Evolutionary conservation across 495 filamentous ascomycete species (phyloP).

Genomic region (Cairneyella variabilis): DNA sequence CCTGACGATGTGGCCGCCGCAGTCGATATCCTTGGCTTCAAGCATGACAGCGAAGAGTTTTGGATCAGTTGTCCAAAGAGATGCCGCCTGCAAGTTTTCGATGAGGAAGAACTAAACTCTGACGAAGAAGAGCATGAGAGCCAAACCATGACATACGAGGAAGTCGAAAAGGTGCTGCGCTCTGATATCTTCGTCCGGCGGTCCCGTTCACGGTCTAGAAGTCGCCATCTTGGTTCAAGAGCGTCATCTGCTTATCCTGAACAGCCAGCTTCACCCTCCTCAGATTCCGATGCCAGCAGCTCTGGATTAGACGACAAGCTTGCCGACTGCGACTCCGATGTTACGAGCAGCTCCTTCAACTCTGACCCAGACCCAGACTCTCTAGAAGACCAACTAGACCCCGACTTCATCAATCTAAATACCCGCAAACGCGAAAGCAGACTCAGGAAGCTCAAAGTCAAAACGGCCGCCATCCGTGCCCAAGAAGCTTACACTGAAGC

Average conservation of each 20-base stretch:
- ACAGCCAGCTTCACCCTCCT: not conserved
- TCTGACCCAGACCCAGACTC: not conserved
- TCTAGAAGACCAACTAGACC: not conserved
- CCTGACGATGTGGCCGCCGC: slow-evolving; percentile 64
- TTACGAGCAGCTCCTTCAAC: not conserved
- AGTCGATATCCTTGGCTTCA: slow-evolving; percentile 49
- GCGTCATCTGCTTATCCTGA: not conserved
- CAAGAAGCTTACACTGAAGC: slow-evolving; percentile 51
- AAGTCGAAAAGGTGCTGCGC: slow-evolving; percentile 9
- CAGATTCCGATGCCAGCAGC: not conserved
- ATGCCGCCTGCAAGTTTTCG: slow-evolving; percentile 52
- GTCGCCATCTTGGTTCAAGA: not conserved
- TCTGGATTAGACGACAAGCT: not conserved
- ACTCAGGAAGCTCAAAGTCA: slow-evolving; percentile 21
- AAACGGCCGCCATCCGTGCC: slow-evolving; percentile 30
- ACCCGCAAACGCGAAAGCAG: not conserved
- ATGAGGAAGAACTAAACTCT: slow-evolving; percentile 25
- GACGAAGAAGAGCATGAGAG: slow-evolving; percentile 1
- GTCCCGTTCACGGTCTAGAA: slow-evolving; percentile 1
- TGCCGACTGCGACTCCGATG: not conserved
- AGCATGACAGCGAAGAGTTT: slow-evolving; percentile 40
- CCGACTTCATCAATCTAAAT: not conserved
- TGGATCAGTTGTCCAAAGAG: slow-evolving; percentile 60
- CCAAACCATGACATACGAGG: slow-evolving; percentile 16
- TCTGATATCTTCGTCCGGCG: not conserved